phyloP scores from a whole-genome alignment of 306 rosid species.

The Trifolium pratense region DNA sequence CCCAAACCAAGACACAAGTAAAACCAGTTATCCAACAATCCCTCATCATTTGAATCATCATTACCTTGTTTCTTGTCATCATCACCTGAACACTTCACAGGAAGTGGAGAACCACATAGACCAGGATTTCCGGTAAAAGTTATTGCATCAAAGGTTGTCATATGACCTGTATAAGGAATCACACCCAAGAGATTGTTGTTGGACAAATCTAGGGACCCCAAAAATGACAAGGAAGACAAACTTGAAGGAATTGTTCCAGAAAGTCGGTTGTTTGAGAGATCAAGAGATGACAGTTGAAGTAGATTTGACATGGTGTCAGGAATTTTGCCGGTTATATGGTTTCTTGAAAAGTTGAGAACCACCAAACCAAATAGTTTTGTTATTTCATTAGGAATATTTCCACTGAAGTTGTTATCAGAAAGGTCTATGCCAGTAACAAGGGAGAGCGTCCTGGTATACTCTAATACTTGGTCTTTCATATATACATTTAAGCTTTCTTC shows the following conservation, averaged over 20 bases:
- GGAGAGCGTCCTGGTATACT: background rate
- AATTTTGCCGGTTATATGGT: background rate
- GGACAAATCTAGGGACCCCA: background rate
- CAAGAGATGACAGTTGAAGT: constrained; percentile 47
- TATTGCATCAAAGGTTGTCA: constrained; percentile 45
- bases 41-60: background rate
- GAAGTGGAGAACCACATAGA: constrained; percentile 52
- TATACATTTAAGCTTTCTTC: background rate
- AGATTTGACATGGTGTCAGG: constrained; percentile 28
- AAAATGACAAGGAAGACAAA: constrained; percentile 6
- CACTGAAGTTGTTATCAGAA: background rate
- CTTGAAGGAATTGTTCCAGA: constrained; percentile 13
- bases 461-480: background rate
- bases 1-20: constrained; percentile 6
- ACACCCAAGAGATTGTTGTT: background rate
- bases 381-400: background rate
- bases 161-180: constrained; percentile 9
- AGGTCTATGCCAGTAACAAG: constrained; percentile 10
- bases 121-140: constrained; percentile 53
- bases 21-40: constrained; percentile 1
- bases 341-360: background rate
- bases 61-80: background rate
- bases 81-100: constrained; percentile 37
- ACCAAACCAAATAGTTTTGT: background rate
- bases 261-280: constrained; percentile 52